Percentiles rank a stretch among this genome's conserved stretches.
Conservation (phyloP, 139 green algal genomes). For the Marvania coccoides region DNA sequence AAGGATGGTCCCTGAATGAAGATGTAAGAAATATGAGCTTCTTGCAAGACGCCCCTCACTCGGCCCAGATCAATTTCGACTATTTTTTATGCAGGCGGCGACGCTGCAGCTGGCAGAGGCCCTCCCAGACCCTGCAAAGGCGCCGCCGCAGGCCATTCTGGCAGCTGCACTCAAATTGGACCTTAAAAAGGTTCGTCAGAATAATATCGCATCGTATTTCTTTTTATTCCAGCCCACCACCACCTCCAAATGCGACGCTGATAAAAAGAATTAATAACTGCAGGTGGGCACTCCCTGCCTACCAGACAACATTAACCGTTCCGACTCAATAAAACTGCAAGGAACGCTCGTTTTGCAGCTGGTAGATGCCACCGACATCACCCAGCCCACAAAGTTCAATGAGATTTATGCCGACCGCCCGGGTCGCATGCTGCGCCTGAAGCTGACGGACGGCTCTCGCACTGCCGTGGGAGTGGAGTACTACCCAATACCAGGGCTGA, state of each 20-base stretch:
- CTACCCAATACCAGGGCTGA: not conserved
- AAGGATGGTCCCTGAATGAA: too few species aligned
- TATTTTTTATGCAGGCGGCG: conserved; percentile 8
- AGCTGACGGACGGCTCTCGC: conserved; percentile 14
- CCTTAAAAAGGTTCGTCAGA: not conserved
- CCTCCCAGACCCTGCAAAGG: not conserved
- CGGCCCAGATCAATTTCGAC: too few species aligned
- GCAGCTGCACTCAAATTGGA: not conserved
- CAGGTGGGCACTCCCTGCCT: conserved; percentile 15
- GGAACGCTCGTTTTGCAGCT: conserved; percentile 16
- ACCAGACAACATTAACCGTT: conserved; percentile 14
- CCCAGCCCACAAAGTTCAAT: conserved; percentile 1
- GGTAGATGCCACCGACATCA: not conserved
- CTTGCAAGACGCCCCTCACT: too few species aligned
- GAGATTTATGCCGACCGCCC: not conserved
- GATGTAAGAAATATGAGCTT: too few species aligned
- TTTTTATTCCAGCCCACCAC: not conserved
- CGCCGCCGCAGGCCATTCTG: not conserved
- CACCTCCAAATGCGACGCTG: not conserved
- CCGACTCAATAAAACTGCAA: conserved; percentile 3
- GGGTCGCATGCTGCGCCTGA: conserved; percentile 13
- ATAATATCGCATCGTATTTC: not conserved
- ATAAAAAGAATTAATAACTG: not conserved
- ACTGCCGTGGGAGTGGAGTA: conserved; percentile 17
- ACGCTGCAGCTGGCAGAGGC: not conserved